phyloP scores from a whole-genome alignment of 2,329 filamentous ascomycete species.

The Trichoderma citrinoviride region DNA sequence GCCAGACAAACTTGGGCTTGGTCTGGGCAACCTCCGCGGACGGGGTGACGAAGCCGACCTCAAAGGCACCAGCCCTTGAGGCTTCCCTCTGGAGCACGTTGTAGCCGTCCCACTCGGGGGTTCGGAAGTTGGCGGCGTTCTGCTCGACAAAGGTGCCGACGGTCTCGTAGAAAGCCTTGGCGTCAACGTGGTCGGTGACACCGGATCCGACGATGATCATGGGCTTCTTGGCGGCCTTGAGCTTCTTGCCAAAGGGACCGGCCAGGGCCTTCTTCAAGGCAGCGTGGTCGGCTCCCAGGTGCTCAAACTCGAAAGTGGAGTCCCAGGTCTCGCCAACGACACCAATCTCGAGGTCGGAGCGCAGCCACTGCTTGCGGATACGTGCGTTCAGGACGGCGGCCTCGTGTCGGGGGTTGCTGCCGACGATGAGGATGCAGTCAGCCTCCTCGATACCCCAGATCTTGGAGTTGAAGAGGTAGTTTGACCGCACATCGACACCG shows the following conservation, averaged over 20 bases:
- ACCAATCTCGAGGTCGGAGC: constrained; percentile 89
- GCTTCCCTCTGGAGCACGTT: constrained; percentile 94
- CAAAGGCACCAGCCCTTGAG: constrained; percentile 88
- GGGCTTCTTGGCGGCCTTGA: constrained; percentile 80
- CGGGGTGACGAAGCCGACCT: constrained; percentile 89
- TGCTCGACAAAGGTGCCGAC: constrained; percentile 91
- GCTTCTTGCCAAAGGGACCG: constrained; percentile 89
- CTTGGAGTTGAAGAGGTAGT: constrained; percentile 94
- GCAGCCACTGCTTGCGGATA: constrained; percentile 96
- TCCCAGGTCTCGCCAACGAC: constrained; percentile 88
- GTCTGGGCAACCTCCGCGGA: constrained; percentile 78
- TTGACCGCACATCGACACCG: constrained; percentile 88
- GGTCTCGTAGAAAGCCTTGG: constrained; percentile 89
- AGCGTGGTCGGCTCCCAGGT: constrained; percentile 75
- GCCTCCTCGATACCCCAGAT: constrained; percentile 93
- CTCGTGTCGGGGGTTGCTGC: constrained; percentile 93
- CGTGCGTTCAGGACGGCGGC: constrained; percentile 93
- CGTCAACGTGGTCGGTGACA: constrained; percentile 85
- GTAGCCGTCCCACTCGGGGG: constrained; percentile 93
- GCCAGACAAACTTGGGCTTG: constrained; percentile 92
- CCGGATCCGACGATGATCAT: constrained; percentile 97
- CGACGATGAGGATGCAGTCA: constrained; percentile 86
- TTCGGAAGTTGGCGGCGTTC: constrained; percentile 83
- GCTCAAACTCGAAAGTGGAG: constrained; percentile 93
- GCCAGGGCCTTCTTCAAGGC: constrained; percentile 82